These are phyloP conservation scores for Exophiala oligosperma DNA, from an alignment of 2,329 filamentous ascomycete genomes.

Conservation along the genomic window DNA sequence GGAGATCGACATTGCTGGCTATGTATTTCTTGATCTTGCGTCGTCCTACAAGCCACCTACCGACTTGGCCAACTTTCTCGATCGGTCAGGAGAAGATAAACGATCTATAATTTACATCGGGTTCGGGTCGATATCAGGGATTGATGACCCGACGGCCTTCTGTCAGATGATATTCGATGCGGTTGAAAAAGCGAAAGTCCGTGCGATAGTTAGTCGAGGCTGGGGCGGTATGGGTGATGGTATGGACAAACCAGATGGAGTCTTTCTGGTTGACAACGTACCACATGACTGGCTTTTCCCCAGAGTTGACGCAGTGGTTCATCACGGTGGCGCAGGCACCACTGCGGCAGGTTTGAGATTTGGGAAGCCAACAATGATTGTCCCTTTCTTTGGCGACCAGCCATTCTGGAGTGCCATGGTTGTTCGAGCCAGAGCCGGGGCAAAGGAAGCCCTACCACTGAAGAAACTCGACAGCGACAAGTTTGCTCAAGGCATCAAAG, in stretches of 20 bases:
- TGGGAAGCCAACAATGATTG: conserved; percentile 40
- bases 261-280: conserved; percentile 38
- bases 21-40: conserved; percentile 54
- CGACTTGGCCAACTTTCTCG: conserved; percentile 36
- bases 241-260: conserved; percentile 33
- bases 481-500: conserved; percentile 39
- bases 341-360: conserved; percentile 38
- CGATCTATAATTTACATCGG: conserved; percentile 37
- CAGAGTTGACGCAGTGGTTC: conserved; percentile 37
- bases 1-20: conserved; percentile 56
- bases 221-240: conserved; percentile 39
- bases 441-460: conserved; percentile 38
- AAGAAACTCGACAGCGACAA: conserved; percentile 37
- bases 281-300: conserved; percentile 42
- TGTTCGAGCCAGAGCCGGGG: conserved; percentile 43
- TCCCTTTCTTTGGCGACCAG: conserved; percentile 48
- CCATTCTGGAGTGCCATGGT: conserved; percentile 50
- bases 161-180: conserved; percentile 39
- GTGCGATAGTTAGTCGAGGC: conserved; percentile 40
- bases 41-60: conserved; percentile 45
- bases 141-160: conserved; percentile 38
- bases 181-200: conserved; percentile 34
- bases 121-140: conserved; percentile 38
- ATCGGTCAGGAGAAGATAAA: conserved; percentile 23
- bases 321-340: conserved; percentile 41